Base-by-base conservation (phyloP, 2,329 filamentous ascomycete genomes). In the Ceratocystis diversiconidia region DNA sequence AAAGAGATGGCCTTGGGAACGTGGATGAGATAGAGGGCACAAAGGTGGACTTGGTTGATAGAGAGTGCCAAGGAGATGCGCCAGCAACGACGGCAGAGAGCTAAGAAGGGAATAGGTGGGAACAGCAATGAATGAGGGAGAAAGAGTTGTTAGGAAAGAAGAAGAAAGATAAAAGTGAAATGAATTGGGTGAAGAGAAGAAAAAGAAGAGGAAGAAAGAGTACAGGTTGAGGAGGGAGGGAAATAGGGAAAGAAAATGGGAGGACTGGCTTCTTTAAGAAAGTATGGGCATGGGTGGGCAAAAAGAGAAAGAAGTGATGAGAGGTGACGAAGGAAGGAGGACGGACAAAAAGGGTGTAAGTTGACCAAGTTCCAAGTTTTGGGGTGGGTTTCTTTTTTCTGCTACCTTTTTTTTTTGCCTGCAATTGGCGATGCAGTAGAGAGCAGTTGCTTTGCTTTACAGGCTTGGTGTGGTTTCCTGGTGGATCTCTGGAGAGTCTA, bases 191-290 rank as follows among this genome's bases (percentile, higher is more conserved):
- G 52, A 69, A 61, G 70, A 71, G 71, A 70, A 69, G 70, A 67
- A 74, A 70, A 70, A 70, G 69, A 70, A 70, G 72, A 68, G 70
- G 68, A 68, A 68, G 70, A 69, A 69, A 68, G 70, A 70, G 70
- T 69, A 70, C 71, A 70, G 68, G 69, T 69, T 70, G 68, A 66
- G 69, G 61, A 67, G 69, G 65, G 68, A 67, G 69, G 69, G 69
- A 65, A 70, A 66, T 69, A 69, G 70, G 71, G 69, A 70, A 68
- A 69, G 66, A 68, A 68, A 70, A 64, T 70, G 67, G 70, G 70
- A 65, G 66, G 66, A 70, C 66, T n/a, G 52, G 52, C 52, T 57
- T 57, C 28, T 32, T 57, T 57, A 57, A 70, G 68, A 70, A 69
- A 70, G 67, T 28, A 57, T 28, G 52, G 52, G 66, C 43, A 44